Base-by-base conservation (phyloP, 192 early-diverging fungal species). In the Funneliformis geosporum region DNA sequence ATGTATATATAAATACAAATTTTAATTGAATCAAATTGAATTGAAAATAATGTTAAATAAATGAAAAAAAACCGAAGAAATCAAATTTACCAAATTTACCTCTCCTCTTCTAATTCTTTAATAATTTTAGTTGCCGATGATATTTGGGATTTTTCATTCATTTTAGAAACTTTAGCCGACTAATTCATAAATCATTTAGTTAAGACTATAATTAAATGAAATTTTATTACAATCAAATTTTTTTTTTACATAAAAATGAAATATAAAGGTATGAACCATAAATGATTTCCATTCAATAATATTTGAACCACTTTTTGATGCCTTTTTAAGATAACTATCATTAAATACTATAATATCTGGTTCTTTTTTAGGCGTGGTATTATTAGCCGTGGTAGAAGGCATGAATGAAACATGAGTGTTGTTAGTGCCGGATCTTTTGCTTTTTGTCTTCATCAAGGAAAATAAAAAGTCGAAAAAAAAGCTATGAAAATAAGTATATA, bases 311-410 rank as follows among this genome's bases (percentile, higher is more conserved):
- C 62, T 47, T 8, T 33, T 66, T n/a, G 60, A 69, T 12, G 73
- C 70, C n/a, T 76, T 80, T 64, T 27, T 64, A 64, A 83, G 59
- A 1, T 21, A 25, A 16, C 65, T 65, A 9, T 59, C 78, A 66
- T 81, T 80, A 71, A 86, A 86, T 25, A 84, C 80, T 59, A 83
- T 73, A 16, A 86, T 68, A 43, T 84, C 55, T 42, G 85, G 85
- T 33, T 72, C 84, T 18, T 27, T 71, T 12, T 72, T 72, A 27
- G 50, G 5, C 16, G 14, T 5, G 18, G 16, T 21, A 8, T 50
- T 50, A 16, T 50, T 50, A 50, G 16, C 18, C 47, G 18, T 83
- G 78, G 72, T 83, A 2, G 33, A 33, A 33, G 33, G 33, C 2
- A 33, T 33, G 2, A 33, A 33, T 0, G 2, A 33, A 33, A 33